Conservation (phyloP, 345 rosid genomes). For the Nasturtium officinale region DNA sequence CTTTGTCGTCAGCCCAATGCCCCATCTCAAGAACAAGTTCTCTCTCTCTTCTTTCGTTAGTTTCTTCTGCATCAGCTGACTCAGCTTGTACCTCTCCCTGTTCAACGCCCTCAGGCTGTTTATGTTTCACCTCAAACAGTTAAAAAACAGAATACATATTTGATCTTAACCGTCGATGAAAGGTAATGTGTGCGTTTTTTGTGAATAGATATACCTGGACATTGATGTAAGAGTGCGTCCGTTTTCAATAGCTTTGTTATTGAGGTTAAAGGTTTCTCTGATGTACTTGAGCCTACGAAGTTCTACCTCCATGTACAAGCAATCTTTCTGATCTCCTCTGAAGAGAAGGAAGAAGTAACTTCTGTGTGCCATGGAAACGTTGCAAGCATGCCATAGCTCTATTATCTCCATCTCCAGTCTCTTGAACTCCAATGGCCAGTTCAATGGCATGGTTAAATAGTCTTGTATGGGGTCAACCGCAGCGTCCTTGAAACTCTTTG, state of each 20-base stretch:
- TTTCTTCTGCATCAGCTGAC: constrained; percentile 60
- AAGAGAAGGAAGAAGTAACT: constrained; percentile 84
- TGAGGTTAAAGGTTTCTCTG: constrained; percentile 55
- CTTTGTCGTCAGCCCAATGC: constrained; percentile 58
- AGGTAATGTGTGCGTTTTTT: not conserved
- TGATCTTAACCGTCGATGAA: constrained; percentile 5
- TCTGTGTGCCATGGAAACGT: constrained; percentile 78
- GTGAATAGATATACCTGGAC: constrained; percentile 56
- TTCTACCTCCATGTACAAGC: constrained; percentile 89
- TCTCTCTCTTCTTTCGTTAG: constrained; percentile 62
- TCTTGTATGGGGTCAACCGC: constrained; percentile 77
- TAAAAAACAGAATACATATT: not conserved
- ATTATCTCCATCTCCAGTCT: constrained; percentile 70
- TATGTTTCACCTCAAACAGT: constrained; percentile 26
- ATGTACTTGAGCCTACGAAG: constrained; percentile 69
- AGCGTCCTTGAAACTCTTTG: constrained; percentile 62
- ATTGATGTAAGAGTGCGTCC: constrained; percentile 48
- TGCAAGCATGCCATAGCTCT: constrained; percentile 83
- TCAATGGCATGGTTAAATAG: constrained; percentile 43
- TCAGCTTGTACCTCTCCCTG: constrained; percentile 71
- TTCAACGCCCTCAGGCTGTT: constrained; percentile 62
- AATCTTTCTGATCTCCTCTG: constrained; percentile 78
- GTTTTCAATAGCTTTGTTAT: constrained; percentile 56
- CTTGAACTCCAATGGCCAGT: constrained; percentile 68
- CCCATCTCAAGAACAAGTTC: constrained; percentile 73